These are phyloP conservation scores for Ogataea wickerhamii DNA, from an alignment of 805 yeast species.

Conservation along the genomic window DNA sequence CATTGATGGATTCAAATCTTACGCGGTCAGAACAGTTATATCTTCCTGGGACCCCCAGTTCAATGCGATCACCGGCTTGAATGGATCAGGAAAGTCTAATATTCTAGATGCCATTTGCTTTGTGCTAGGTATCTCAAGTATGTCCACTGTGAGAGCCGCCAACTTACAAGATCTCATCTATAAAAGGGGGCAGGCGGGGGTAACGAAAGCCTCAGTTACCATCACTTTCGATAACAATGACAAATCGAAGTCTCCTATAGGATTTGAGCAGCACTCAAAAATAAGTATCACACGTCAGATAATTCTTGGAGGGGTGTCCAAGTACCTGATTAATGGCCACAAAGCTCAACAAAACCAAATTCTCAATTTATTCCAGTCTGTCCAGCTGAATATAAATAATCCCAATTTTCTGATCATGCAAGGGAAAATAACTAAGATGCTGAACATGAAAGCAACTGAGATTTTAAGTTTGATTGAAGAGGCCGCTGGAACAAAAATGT, in stretches of 20 bases:
- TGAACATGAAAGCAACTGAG: constrained; percentile 93
- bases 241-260: constrained; percentile 74
- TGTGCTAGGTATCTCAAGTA: constrained; percentile 93
- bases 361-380: constrained; percentile 84
- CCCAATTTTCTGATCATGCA: constrained; percentile 98
- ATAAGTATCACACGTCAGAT: constrained; percentile 92
- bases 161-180: constrained; percentile 91
- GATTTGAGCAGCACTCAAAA: constrained; percentile 71
- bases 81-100: constrained; percentile 97
- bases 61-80: constrained; percentile 95
- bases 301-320: constrained; percentile 85
- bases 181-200: constrained; percentile 97
- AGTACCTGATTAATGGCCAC: constrained; percentile 92
- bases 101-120: constrained; percentile 96
- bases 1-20: constrained; percentile 96
- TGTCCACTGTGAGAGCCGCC: constrained; percentile 93
- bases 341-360: constrained; percentile 94
- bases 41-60: constrained; percentile 95
- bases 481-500: constrained; percentile 96
- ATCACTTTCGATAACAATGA: constrained; percentile 91
- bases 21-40: constrained; percentile 93
- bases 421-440: constrained; percentile 94
- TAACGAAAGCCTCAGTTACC: constrained; percentile 94
- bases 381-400: constrained; percentile 92
- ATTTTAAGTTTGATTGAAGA: constrained; percentile 90